Evolutionary conservation across 352 stramenopile species (phyloP).

Genomic region (Phytophthora tentaculata): DNA sequence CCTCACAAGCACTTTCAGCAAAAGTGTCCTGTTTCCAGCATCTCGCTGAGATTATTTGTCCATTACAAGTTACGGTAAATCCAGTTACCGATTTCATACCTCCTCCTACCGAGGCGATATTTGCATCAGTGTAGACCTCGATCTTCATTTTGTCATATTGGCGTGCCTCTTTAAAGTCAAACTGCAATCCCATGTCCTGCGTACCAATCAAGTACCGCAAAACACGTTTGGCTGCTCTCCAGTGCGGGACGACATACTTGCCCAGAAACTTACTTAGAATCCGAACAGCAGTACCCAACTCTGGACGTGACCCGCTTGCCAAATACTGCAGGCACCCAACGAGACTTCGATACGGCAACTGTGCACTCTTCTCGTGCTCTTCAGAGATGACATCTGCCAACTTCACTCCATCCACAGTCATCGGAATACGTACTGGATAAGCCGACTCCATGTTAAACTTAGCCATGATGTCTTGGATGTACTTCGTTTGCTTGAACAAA

Average conservation of each 20-base stretch:
- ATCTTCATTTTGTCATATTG: constrained; percentile 16
- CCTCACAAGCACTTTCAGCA: constrained; percentile 18
- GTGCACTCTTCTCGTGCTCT: constrained; percentile 3
- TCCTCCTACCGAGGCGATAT: constrained; percentile 14
- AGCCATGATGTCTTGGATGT: constrained; percentile 20
- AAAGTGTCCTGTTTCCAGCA: constrained; percentile 22
- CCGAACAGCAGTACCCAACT: constrained; percentile 7
- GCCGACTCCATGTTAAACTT: constrained; percentile 12
- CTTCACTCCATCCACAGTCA: constrained; percentile 10
- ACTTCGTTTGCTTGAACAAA: constrained; percentile 21
- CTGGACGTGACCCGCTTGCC: constrained; percentile 2
- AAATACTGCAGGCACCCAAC: constrained; percentile 23
- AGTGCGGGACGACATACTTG: constrained; percentile 8
- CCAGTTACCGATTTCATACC: constrained; percentile 23
- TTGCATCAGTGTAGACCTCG: constrained; percentile 26
- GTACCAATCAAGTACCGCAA: constrained; percentile 13
- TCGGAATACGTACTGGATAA: constrained; percentile 17
- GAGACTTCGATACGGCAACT: constrained; percentile 12
- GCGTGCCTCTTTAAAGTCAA: constrained; percentile 7
- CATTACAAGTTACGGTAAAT: constrained; percentile 22
- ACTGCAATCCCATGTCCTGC: constrained; percentile 8
- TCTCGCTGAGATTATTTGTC: constrained; percentile 18
- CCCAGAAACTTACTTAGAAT: constrained; percentile 18
- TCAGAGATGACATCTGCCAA: constrained; percentile 1
- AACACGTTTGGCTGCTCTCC: constrained; percentile 15